Conservation (phyloP, 805 yeast genomes). For the Ogataea corticis region DNA sequence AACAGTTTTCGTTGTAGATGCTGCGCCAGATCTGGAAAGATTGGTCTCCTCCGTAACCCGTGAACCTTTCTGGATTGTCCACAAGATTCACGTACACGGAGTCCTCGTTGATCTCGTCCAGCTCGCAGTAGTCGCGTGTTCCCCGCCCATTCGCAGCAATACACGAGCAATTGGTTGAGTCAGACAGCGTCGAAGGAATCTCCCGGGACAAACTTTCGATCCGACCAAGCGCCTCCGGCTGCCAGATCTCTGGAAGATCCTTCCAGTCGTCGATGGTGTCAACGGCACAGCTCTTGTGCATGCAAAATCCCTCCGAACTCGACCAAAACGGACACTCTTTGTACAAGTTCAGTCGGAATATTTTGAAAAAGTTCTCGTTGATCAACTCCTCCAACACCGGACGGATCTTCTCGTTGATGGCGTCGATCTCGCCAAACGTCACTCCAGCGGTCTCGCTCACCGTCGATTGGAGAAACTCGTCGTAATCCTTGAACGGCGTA, state of each 20-base stretch:
- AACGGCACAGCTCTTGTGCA: conserved; percentile 86
- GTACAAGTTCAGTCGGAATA: conserved; percentile 81
- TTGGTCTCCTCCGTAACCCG: conserved; percentile 94
- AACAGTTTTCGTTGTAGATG: conserved; percentile 90
- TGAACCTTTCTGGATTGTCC: conserved; percentile 92
- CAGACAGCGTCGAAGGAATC: conserved; percentile 36
- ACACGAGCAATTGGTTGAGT: conserved; percentile 30
- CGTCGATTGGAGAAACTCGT: conserved; percentile 20
- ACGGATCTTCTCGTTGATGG: conserved; percentile 50
- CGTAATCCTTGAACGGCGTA: conserved; percentile 32
- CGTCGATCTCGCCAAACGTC: conserved; percentile 48
- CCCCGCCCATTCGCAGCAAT: conserved; percentile 17
- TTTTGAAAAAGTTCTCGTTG: conserved; percentile 78
- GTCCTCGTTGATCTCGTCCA: conserved; percentile 60
- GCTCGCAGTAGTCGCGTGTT: conserved; percentile 62
- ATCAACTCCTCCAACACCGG: conserved; percentile 61
- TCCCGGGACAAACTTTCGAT: conserved; percentile 36
- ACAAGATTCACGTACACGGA: conserved; percentile 83
- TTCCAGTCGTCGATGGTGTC: conserved; percentile 77
- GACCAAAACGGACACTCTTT: conserved; percentile 86
- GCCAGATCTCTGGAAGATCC: conserved; percentile 69
- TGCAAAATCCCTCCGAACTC: conserved; percentile 75
- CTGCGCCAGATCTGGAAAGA: conserved; percentile 91
- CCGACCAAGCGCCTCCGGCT: conserved; percentile 67
- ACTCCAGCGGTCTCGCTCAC: conserved; percentile 34